Percentiles rank a stretch among this genome's conserved stretches.
Evolutionary conservation across 306 rosid species (phyloP).

Genomic region (Vicia villosa): DNA sequence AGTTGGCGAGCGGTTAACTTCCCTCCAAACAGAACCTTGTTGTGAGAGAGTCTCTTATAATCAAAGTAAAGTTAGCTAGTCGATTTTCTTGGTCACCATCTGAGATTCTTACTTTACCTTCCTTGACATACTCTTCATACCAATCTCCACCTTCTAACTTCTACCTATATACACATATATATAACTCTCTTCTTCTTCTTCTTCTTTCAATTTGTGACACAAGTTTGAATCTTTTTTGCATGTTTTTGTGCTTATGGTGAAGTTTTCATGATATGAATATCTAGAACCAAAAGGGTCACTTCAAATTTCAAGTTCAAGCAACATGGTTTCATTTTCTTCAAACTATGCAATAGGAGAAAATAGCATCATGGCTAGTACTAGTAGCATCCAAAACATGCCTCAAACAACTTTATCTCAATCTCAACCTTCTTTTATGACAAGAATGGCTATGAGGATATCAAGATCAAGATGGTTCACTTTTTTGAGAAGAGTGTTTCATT

Average conservation of each 20-base stretch:
- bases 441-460: constrained; percentile 75
- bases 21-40: constrained; percentile 53
- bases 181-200: constrained; percentile 10
- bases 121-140: constrained; percentile 61
- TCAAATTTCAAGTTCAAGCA: constrained; percentile 19
- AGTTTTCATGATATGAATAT: constrained; percentile 25
- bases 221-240: constrained; percentile 32
- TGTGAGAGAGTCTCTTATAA: constrained; percentile 66
- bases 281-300: constrained; percentile 32
- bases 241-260: background rate
- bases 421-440: constrained; percentile 44
- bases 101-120: constrained; percentile 70
- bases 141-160: constrained; percentile 42
- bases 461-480: constrained; percentile 86
- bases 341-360: constrained; percentile 46
- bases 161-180: constrained; percentile 47
- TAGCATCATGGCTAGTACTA: constrained; percentile 16
- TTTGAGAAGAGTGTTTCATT: constrained; percentile 85
- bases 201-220: constrained; percentile 27
- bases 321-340: constrained; percentile 49
- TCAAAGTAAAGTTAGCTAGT: constrained; percentile 61
- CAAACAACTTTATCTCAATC: constrained; percentile 18
- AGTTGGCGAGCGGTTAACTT: constrained; percentile 92
- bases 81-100: constrained; percentile 79
- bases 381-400: constrained; percentile 39